A percentile compares a stretch with the other conserved stretches of the same genome.
These are phyloP conservation scores for Hypocreales sp. DNA, from an alignment of 2,329 filamentous ascomycete genomes.

Conservation along the genomic window DNA sequence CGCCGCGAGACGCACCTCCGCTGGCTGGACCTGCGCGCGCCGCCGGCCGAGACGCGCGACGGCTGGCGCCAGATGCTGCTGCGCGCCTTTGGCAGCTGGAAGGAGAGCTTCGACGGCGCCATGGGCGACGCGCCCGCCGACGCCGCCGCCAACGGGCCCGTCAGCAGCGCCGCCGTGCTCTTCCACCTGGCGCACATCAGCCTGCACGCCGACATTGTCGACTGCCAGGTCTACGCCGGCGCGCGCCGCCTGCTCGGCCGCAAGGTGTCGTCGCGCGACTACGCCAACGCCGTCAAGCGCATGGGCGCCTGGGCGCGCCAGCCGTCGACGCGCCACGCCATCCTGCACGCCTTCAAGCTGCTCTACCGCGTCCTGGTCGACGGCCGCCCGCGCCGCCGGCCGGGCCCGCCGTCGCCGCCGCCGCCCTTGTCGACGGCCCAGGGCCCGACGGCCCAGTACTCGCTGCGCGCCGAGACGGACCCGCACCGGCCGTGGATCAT, in stretches of 20 bases:
- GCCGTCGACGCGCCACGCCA: conserved; percentile 61
- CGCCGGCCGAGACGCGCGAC: conserved; percentile 44
- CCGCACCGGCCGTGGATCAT: conserved; percentile 83
- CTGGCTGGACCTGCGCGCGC: conserved; percentile 55
- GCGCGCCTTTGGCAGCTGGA: conserved; percentile 76
- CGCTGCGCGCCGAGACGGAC: conserved; percentile 61
- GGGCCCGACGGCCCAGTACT: conserved; percentile 45
- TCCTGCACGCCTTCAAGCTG: conserved; percentile 73
- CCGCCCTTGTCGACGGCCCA: neutral
- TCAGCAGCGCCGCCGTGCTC: conserved; percentile 65
- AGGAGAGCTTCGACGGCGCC: conserved; percentile 63
- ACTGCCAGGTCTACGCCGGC: conserved; percentile 79
- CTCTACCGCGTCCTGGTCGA: conserved; percentile 57
- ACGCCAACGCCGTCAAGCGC: conserved; percentile 53
- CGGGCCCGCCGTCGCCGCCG: conserved; percentile 17
- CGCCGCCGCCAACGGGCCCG: conserved; percentile 36
- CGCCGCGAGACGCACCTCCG: conserved; percentile 74
- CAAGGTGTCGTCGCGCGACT: conserved; percentile 62
- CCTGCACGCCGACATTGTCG: conserved; percentile 75
- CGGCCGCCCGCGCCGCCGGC: conserved; percentile 21
- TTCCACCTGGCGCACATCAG: conserved; percentile 83
- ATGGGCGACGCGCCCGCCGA: conserved; percentile 26
- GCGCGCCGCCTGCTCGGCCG: conserved; percentile 63
- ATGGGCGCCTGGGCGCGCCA: conserved; percentile 71
- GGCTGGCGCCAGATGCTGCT: conserved; percentile 68